Evolutionary conservation across 345 rosid species (phyloP).

Genomic region (Eucalyptus sp.): DNA sequence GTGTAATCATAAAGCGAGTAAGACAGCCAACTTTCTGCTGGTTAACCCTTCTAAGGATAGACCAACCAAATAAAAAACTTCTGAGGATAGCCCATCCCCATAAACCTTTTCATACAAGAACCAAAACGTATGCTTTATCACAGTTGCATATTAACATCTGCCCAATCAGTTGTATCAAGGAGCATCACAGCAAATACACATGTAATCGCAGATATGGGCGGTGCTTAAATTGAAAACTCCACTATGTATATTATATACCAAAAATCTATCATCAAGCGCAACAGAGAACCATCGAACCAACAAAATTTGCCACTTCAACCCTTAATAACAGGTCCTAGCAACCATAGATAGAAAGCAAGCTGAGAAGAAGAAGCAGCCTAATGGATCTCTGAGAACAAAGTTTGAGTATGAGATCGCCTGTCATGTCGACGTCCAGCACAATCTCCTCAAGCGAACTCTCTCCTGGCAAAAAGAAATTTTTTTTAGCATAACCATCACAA

Average conservation of each 20-base stretch:
- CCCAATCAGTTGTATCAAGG: background rate
- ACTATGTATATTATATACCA: background rate
- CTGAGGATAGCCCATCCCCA: background rate
- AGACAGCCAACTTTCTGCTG: background rate
- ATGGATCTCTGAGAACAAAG: background rate
- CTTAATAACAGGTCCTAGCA: background rate
- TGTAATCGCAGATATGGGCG: background rate
- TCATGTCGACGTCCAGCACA: constrained; percentile 10
- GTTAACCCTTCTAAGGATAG: background rate
- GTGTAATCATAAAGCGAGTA: background rate
- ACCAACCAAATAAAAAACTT: background rate
- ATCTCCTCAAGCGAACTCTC: constrained; percentile 41
- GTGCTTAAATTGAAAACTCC: background rate
- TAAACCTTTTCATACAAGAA: background rate
- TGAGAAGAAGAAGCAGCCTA: background rate
- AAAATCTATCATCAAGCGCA: background rate
- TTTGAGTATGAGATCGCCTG: background rate
- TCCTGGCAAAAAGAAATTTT: constrained; percentile 15
- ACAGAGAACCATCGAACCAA: background rate
- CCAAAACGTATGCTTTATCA: background rate
- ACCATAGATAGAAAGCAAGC: background rate
- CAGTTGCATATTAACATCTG: background rate
- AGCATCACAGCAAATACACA: background rate
- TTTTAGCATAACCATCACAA: background rate
- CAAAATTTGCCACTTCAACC: background rate